These are phyloP conservation scores for Candida silvicultrix DNA, from an alignment of 805 yeast species.

Conservation along the genomic window DNA sequence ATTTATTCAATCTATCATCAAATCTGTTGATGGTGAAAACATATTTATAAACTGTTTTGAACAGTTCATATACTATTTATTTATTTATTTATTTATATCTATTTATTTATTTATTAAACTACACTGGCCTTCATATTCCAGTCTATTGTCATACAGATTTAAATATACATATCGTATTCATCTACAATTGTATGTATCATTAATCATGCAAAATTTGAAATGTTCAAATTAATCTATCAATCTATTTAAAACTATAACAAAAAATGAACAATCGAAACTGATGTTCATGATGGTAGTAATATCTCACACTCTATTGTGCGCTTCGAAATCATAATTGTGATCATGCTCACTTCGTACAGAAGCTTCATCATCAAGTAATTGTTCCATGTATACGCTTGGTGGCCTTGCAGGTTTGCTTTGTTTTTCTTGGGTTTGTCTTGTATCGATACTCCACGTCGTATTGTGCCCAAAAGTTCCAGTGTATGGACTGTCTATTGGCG, in stretches of 20 bases:
- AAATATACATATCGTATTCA: neutral
- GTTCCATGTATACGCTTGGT: conserved; percentile 44
- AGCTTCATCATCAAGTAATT: conserved; percentile 29
- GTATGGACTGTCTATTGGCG: conserved; percentile 22
- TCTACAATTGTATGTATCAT: too few relatives aligned
- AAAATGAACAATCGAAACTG: neutral
- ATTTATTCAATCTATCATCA: too few relatives aligned
- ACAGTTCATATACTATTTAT: neutral
- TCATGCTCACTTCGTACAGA: conserved; percentile 2
- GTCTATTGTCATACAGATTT: neutral
- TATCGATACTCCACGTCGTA: neutral
- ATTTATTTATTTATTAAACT: neutral
- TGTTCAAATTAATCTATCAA: neutral
- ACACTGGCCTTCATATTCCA: neutral
- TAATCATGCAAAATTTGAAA: too few relatives aligned
- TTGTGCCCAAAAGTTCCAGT: conserved; percentile 2
- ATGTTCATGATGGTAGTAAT: neutral
- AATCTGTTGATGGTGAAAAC: too few relatives aligned
- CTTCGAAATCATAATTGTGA: conserved; percentile 2
- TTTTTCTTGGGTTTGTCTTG: neutral
- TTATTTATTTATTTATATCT: too few relatives aligned
- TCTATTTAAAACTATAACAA: neutral
- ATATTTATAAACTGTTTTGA: conserved; percentile 3
- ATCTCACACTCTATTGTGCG: conserved; percentile 14
- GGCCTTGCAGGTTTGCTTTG: conserved; percentile 25